Conservation (phyloP, 352 stramenopile species). For the Pythium grandisporangium region DNA sequence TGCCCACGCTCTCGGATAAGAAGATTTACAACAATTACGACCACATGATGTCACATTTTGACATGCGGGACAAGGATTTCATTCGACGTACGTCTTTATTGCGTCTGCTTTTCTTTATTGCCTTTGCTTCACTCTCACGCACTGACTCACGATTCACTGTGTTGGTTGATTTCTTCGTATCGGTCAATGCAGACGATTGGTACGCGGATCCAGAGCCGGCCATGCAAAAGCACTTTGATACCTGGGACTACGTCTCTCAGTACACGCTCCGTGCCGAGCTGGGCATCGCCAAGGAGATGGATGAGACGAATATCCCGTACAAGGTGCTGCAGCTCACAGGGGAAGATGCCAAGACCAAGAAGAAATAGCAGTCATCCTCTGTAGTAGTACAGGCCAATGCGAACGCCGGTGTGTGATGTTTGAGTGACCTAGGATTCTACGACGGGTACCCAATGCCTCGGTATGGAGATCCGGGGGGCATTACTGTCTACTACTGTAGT, state of each 20-base stretch:
- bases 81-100: constrained; percentile 59
- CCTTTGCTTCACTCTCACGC: background rate
- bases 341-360: constrained; percentile 44
- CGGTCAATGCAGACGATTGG: constrained; percentile 45
- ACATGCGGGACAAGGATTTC: constrained; percentile 78
- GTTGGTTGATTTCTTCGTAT: background rate
- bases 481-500: too few species aligned
- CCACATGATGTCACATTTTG: constrained; percentile 85
- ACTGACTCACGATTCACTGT: too few species aligned
- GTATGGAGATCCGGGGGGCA: too few species aligned
- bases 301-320: constrained; percentile 83
- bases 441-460: too few species aligned
- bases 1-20: constrained; percentile 62
- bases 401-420: too few species aligned
- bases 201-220: constrained; percentile 60
- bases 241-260: constrained; percentile 84
- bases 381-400: too few species aligned
- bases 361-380: constrained; percentile 4
- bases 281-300: constrained; percentile 72
- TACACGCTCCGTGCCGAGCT: constrained; percentile 73
- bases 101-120: background rate
- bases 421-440: too few species aligned
- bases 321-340: constrained; percentile 76
- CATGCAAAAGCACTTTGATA: constrained; percentile 81
- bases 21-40: constrained; percentile 83